Base-by-base conservation (phyloP, 148 eudicot genomes). In the Talinum fruticosum region DNA sequence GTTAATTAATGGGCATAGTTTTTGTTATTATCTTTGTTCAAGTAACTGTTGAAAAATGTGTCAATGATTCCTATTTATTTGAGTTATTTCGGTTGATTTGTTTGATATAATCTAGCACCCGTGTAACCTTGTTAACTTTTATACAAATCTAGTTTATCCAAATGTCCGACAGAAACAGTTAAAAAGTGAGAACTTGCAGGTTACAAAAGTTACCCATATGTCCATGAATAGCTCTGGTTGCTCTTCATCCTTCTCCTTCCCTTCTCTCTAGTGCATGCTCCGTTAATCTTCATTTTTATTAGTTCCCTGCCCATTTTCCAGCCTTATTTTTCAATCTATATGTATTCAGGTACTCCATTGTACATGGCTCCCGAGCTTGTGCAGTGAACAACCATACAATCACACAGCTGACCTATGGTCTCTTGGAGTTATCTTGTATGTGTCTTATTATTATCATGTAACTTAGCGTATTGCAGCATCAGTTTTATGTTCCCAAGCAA, bases 321-420 rank as follows among this genome's bases (percentile, higher is more conserved):
- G 24, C 16, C 53, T 78, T 2, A 14, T 8, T 59, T 36, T 23
- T 75, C 30, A 33, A n/a, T 66, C 72, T 35, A 37, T 21, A 3
- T 77, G 66, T 57, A 59, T 78, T 74, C 81, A 96, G 99, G 99
- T 65, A 96, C 99, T 84, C 99, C 99, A 61, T 82, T 96, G 72
- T 96, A 96, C 85, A 96, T 96, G 99, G 99, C 99, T 83, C 99
- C 99, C 41, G 99, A 96, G 87, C 87, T 96, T 73, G 99, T 96
- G 73, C 92, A n/a, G 98, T 54, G 99, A 96, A 81, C 99, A 96
- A 73, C 98, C 99, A 4, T 96, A 96, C 89, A 96, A 96, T 82
- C 99, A 96, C 89, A 96, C 99, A 14, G 99, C 87, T 78, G 99
- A 96, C 82, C 82, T 96, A 79, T 96, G 99, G 99, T 96, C 99